Conservation (phyloP, 805 yeast species). For the Saccharomycopsis fibuligera region DNA sequence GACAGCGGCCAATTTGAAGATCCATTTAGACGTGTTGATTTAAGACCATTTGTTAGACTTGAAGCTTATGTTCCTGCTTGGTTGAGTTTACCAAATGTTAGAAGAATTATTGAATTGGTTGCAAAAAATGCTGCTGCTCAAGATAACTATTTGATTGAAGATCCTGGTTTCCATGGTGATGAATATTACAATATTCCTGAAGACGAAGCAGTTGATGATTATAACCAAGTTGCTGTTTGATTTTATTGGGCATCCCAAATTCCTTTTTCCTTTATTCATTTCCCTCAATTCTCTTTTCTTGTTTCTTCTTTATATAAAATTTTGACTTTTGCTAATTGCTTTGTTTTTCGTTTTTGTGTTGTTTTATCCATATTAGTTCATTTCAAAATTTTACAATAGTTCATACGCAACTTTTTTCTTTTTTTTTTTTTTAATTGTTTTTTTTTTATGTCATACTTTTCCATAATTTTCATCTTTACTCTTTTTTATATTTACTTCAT, state of each 20-base stretch:
- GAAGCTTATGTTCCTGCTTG: slow-evolving; percentile 94
- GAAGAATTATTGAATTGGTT: slow-evolving; percentile 82
- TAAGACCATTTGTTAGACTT: slow-evolving; percentile 72
- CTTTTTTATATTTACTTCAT: too few species aligned
- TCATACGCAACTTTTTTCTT: neutral
- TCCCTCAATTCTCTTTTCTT: neutral
- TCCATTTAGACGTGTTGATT: slow-evolving; percentile 69
- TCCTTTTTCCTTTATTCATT: neutral
- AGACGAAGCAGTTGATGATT: slow-evolving; percentile 5
- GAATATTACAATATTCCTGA: slow-evolving; percentile 17
- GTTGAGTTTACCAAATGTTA: slow-evolving; percentile 81
- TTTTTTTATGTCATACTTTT: too few species aligned
- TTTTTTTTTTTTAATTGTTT: too few species aligned
- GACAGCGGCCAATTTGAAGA: slow-evolving; percentile 69
- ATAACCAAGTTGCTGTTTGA: neutral
- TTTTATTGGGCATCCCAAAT: neutral
- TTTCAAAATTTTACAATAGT: neutral
- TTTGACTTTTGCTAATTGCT: neutral
- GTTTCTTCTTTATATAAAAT: neutral
- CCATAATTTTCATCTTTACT: too few species aligned
- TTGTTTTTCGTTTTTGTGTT: neutral
- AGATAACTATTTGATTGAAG: slow-evolving; percentile 30
- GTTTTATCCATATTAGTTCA: too few species aligned
- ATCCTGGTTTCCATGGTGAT: slow-evolving; percentile 10
- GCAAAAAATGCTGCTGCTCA: slow-evolving; percentile 76